A percentile compares a stretch with the other conserved stretches of the same genome.
Evolutionary conservation across 495 filamentous ascomycete genomes (phyloP).

Genomic region (Lasiosphaeris hirsuta): DNA sequence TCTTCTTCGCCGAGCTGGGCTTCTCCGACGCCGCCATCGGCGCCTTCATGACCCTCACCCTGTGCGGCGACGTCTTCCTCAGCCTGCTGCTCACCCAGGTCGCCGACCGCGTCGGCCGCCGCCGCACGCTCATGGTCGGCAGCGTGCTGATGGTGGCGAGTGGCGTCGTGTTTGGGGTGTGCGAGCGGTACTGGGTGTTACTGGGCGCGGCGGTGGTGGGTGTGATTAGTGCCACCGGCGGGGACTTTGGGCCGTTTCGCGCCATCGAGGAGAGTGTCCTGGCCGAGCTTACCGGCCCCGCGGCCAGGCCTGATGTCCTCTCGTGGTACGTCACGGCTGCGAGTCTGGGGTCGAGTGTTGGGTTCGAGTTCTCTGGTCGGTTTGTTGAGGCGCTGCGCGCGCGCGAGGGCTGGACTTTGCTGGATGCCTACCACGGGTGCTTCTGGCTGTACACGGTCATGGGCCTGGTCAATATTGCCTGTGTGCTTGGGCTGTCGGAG

Average conservation of each 20-base stretch:
- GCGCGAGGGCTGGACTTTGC: conserved; percentile 30
- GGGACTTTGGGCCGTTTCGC: conserved; percentile 79
- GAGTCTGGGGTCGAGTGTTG: conserved; percentile 29
- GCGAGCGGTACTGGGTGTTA: conserved; percentile 70
- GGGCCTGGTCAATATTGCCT: conserved; percentile 34
- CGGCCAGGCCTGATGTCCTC: conserved; percentile 71
- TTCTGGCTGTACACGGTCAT: conserved; percentile 38
- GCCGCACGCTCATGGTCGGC: conserved; percentile 62
- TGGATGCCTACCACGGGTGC: conserved; percentile 38
- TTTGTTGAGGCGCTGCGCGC: conserved; percentile 32
- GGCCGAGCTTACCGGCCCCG: conserved; percentile 62
- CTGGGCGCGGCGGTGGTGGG: conserved; percentile 73
- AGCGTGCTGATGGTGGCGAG: conserved; percentile 64
- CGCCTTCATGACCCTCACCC: conserved; percentile 83
- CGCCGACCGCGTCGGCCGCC: conserved; percentile 70
- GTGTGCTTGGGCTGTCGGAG: conserved; percentile 29
- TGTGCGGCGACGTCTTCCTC: conserved; percentile 74
- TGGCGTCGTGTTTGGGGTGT: conserved; percentile 65
- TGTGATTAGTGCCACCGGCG: conserved; percentile 75
- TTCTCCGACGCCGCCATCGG: conserved; percentile 68
- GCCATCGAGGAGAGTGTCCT: conserved; percentile 81
- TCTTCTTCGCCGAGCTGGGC: conserved; percentile 56
- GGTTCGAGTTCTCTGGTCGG: conserved; percentile 37
- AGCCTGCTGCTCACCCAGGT: conserved; percentile 73
- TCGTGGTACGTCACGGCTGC: conserved; percentile 71